Percentiles rank a stretch among this genome's conserved stretches.
phyloP scores from a whole-genome alignment of 2,329 filamentous ascomycete genomes.

The Cladosporium sp. region DNA sequence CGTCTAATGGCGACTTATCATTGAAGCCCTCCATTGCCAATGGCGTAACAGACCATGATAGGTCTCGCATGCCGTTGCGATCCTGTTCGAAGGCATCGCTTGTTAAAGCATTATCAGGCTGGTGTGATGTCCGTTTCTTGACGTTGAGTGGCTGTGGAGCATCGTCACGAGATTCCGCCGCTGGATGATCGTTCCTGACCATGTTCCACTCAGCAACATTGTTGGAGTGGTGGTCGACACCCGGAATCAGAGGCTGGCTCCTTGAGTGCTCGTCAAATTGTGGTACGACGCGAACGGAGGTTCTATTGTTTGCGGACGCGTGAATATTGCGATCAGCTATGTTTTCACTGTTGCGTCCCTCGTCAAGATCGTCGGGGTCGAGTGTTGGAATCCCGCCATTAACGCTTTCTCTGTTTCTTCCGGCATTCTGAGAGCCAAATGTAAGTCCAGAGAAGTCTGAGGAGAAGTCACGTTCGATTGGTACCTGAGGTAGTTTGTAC shows the following conservation, averaged over 20 bases:
- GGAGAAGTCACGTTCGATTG: slow-evolving; percentile 11
- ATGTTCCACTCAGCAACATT: slow-evolving; percentile 18
- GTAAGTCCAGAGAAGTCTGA: slow-evolving; percentile 9
- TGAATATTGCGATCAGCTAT: slow-evolving; percentile 62
- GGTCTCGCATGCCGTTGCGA: neutral
- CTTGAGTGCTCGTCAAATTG: neutral
- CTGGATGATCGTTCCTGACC: slow-evolving; percentile 3
- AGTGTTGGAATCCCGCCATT: neutral
- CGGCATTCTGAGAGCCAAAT: neutral
- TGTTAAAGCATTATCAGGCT: neutral
- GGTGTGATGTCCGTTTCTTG: slow-evolving; percentile 4
- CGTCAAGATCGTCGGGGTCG: slow-evolving; percentile 1
- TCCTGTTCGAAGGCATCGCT: neutral
- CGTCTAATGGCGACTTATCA: neutral
- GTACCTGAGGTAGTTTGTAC: slow-evolving; percentile 5
- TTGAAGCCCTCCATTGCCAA: neutral
- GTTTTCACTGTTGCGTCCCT: slow-evolving; percentile 56
- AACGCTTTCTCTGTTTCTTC: neutral
- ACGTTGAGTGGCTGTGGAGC: slow-evolving; percentile 9
- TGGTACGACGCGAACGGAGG: neutral
- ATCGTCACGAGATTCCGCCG: neutral
- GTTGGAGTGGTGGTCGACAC: slow-evolving; percentile 11
- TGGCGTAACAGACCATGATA: slow-evolving; percentile 8
- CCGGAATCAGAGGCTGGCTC: slow-evolving; percentile 14
- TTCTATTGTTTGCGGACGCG: neutral